phyloP scores from a whole-genome alignment of 306 rosid genomes.

The Begonia peltatifolia region DNA sequence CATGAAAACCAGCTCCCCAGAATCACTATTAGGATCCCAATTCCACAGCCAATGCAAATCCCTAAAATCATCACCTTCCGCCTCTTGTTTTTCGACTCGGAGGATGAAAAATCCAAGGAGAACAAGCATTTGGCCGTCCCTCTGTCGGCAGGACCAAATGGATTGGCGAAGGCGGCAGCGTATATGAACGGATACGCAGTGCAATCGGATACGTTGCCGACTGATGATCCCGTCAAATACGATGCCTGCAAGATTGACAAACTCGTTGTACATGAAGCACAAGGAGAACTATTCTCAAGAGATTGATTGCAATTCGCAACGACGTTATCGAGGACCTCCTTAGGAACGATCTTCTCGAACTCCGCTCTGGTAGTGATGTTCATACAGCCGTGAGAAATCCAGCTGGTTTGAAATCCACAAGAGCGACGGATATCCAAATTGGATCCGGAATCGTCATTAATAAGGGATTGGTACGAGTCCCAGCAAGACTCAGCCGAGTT shows the following conservation, averaged over 20 bases:
- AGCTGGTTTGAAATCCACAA: slow-evolving; percentile 35
- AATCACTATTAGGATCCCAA: slow-evolving; percentile 10
- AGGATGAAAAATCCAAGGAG: slow-evolving; percentile 12
- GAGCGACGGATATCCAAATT: slow-evolving; percentile 23
- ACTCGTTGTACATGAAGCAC: slow-evolving; percentile 47
- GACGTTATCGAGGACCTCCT: not conserved
- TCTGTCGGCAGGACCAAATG: slow-evolving; percentile 22
- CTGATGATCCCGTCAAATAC: slow-evolving; percentile 22
- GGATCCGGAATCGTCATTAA: slow-evolving; percentile 3
- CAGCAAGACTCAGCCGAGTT: slow-evolving; percentile 37
- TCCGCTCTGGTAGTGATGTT: slow-evolving; percentile 37
- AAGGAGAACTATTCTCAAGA: slow-evolving; percentile 40
- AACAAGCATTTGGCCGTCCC: slow-evolving; percentile 61
- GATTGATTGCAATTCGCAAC: slow-evolving; percentile 27
- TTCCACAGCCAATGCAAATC: slow-evolving; percentile 19
- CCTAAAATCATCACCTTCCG: slow-evolving; percentile 16
- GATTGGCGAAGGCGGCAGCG: slow-evolving; percentile 50
- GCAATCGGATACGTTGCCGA: slow-evolving; percentile 54
- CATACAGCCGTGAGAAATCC: slow-evolving; percentile 64
- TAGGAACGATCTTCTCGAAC: slow-evolving; percentile 19
- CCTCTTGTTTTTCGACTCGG: slow-evolving; percentile 13
- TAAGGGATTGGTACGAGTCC: slow-evolving; percentile 17
- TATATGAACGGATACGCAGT: slow-evolving; percentile 33
- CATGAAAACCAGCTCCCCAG: slow-evolving; percentile 27
- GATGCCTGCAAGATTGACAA: slow-evolving; percentile 16